phyloP scores from a whole-genome alignment of 352 stramenopile genomes.

The Globisporangium recalcitrans region DNA sequence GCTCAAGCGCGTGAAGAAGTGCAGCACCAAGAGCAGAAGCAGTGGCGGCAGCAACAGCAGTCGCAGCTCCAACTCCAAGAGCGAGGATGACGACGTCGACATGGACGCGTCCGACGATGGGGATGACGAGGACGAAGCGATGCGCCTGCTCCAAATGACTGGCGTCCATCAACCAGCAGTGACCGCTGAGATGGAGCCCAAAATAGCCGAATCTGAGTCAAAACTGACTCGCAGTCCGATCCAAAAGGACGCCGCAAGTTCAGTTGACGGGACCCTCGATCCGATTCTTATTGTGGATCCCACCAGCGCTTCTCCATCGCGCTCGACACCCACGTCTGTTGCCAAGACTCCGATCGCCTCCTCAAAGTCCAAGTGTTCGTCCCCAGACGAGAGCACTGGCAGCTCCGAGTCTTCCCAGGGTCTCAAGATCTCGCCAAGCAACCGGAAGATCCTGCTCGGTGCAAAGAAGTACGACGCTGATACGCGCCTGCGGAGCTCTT shows the following conservation, averaged over 20 bases:
- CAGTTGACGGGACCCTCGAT: background rate
- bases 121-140: slow-evolving; percentile 7
- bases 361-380: slow-evolving; percentile 5
- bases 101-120: slow-evolving; percentile 12
- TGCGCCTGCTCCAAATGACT: slow-evolving; percentile 12
- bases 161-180: slow-evolving; percentile 1
- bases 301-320: background rate
- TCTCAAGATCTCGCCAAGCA: slow-evolving; percentile 41
- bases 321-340: background rate
- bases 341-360: slow-evolving; percentile 7
- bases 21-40: slow-evolving; percentile 13
- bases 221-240: background rate
- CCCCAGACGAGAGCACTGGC: background rate
- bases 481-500: slow-evolving; percentile 27
- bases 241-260: background rate
- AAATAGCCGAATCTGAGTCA: slow-evolving; percentile 8
- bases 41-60: slow-evolving; percentile 4
- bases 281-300: background rate
- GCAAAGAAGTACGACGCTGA: slow-evolving; percentile 24
- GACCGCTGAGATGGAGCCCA: slow-evolving; percentile 4
- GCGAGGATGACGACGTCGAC: slow-evolving; percentile 10
- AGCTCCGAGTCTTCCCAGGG: slow-evolving; percentile 4
- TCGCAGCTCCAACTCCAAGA: background rate
- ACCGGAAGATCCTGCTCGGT: slow-evolving; percentile 40
- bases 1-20: slow-evolving; percentile 64